Evolutionary conservation across 129 eudicot genomes (phyloP), one percentile per base, ranked within the genome.

Genomic region (Dittrichia graveolens): DNA sequence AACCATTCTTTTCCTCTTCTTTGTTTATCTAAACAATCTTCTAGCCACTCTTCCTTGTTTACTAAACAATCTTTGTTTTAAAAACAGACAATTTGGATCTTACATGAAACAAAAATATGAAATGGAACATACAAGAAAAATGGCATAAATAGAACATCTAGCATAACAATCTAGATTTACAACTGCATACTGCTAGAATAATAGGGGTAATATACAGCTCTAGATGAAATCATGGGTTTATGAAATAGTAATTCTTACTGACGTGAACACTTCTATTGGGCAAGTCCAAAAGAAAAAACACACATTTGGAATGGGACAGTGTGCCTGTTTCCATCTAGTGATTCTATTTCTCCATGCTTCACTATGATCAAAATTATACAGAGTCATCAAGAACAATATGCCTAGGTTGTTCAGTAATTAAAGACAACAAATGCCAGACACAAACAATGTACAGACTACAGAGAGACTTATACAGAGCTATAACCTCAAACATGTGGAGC

Each of bases 211-310:
- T 53, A 62, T 69, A 69, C 15, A 71, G 56, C 45, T 48, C 12
- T 38, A 54, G 48, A 62, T 35, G 7, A n/a, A 40, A 41, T 0
- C 39, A 56, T 71, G 12, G 37, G 55, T 71, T 41, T 7, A 41
- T 19, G 31, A 56, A 24, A 12, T 18, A 11, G 14, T 19, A 6
- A 54, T 10, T 41, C 12, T 42, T 57, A 71, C 31, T 11, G 40
- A 72, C 14, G 13, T 5, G 35, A 57, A 72, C 56, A 8, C 24
- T 65, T 56, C 15, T 43, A 31, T 3, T 14, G 6, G 2, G 37
- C 15, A 14, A 58, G 57, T 58, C 11, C 57, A 71, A 71, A 24
- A 56, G 67, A 18, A 45, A 75, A 40, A 52, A 53, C 42, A 65
- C n/a, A 62, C 12, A n/a, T 61, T 49, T 35, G 61, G 10, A 6